These are phyloP conservation scores for Heterobasidion annosum DNA, from an alignment of 1,284 basidiomycete genomes.

Conservation along the genomic window DNA sequence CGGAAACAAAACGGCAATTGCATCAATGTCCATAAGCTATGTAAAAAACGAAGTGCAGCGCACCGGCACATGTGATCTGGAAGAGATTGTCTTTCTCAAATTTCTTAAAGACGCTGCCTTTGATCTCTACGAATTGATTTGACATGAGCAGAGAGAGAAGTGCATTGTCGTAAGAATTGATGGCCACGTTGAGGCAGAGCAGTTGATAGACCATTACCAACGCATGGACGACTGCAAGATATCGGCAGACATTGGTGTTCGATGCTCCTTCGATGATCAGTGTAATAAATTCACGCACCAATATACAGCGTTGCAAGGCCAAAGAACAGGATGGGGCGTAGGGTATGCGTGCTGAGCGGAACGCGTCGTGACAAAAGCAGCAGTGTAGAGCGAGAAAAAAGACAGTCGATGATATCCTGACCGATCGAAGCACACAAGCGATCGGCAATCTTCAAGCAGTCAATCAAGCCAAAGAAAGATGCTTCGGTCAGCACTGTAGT, in stretches of 20 bases:
- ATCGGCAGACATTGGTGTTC: background rate
- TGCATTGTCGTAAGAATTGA: conserved; percentile 97
- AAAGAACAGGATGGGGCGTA: conserved; percentile 84
- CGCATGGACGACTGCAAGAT: conserved; percentile 67
- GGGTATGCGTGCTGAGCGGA: conserved; percentile 48
- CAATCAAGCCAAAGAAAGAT: background rate
- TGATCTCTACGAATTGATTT: conserved; percentile 99
- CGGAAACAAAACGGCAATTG: background rate
- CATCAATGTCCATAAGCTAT: background rate
- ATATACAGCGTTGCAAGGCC: conserved; percentile 78
- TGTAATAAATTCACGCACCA: conserved; percentile 38
- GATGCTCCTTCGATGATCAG: background rate
- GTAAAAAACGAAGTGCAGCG: conserved; percentile 9
- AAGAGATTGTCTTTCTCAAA: conserved; percentile 99
- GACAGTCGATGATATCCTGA: conserved; percentile 93
- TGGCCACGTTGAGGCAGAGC: conserved; percentile 92
- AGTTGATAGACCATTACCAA: conserved; percentile 98
- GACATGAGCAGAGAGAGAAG: conserved; percentile 91
- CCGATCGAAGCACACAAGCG: conserved; percentile 94
- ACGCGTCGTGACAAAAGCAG: conserved; percentile 60
- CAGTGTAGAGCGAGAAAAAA: conserved; percentile 90
- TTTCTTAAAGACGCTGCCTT: conserved; percentile 98
- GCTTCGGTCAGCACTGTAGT: background rate
- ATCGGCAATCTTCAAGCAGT: conserved; percentile 77
- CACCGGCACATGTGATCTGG: conserved; percentile 95